phyloP scores from a whole-genome alignment of 169 alveolate species.

The Babesia sp. region DNA sequence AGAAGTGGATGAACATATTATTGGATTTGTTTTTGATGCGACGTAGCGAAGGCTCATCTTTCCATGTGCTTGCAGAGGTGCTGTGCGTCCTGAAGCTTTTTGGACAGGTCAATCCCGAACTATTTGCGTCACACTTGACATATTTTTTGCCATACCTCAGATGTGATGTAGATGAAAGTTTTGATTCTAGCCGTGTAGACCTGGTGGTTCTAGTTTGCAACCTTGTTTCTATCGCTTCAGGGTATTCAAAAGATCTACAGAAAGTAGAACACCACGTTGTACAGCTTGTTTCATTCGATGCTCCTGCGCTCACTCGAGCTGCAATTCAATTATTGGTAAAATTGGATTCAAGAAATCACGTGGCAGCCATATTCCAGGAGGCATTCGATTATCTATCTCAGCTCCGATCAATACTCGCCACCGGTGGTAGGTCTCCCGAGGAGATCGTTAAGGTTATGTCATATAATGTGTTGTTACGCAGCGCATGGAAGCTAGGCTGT shows the following conservation, averaged over 20 bases:
- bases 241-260: constrained; percentile 14
- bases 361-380: constrained; percentile 18
- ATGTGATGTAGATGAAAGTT: neutral
- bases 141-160: constrained; percentile 55
- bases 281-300: constrained; percentile 26
- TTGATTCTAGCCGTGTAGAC: constrained; percentile 29
- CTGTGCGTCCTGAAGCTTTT: constrained; percentile 46
- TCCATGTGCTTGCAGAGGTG: constrained; percentile 46
- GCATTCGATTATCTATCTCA: constrained; percentile 21
- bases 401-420: neutral
- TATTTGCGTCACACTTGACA: constrained; percentile 35
- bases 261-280: constrained; percentile 14
- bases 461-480: constrained; percentile 22
- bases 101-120: constrained; percentile 44
- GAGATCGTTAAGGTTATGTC: constrained; percentile 26
- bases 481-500: constrained; percentile 59
- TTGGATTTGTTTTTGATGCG: constrained; percentile 31
- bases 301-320: constrained; percentile 55
- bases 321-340: constrained; percentile 42
- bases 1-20: constrained; percentile 42
- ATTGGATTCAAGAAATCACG: constrained; percentile 6
- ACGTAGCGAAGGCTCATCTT: constrained; percentile 30
- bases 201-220: constrained; percentile 41
- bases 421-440: neutral
- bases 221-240: constrained; percentile 46